These are phyloP conservation scores for Wickerhamiella alocasiicola DNA, from an alignment of 805 yeast genomes.

Conservation along the genomic window DNA sequence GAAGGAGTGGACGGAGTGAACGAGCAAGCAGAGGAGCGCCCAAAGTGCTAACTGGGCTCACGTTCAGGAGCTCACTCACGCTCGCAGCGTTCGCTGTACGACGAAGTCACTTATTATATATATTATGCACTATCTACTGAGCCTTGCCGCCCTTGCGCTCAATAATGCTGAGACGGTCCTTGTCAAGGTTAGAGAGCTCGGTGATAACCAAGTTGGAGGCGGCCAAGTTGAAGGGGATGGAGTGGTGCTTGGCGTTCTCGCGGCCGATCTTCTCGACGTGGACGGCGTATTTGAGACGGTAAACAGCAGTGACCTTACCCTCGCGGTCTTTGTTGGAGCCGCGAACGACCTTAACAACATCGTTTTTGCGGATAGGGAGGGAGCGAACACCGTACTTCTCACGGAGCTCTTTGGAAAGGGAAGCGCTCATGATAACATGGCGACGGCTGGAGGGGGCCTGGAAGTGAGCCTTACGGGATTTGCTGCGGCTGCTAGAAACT, in stretches of 20 bases:
- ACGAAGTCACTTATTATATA: neutral
- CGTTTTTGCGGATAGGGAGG: constrained; percentile 96
- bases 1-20: too few relatives aligned
- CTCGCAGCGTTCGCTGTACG: too few relatives aligned
- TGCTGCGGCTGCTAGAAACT: constrained; percentile 99
- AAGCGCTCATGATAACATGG: constrained; percentile 93
- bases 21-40: too few relatives aligned
- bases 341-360: constrained; percentile 89
- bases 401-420: constrained; percentile 97
- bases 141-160: constrained; percentile 95
- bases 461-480: constrained; percentile 99
- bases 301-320: constrained; percentile 94
- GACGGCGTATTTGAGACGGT: constrained; percentile 95
- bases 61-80: too few relatives aligned
- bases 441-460: constrained; percentile 92
- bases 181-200: constrained; percentile 85
- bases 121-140: constrained; percentile 44
- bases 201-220: constrained; percentile 99
- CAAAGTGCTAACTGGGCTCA: too few relatives aligned
- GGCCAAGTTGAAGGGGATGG: constrained; percentile 93
- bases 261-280: constrained; percentile 95
- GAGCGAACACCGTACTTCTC: constrained; percentile 93
- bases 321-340: constrained; percentile 99
- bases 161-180: constrained; percentile 96
- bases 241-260: constrained; percentile 97